Base-by-base conservation (phyloP, 2,329 filamentous ascomycete species). In the Cadophora malorum region DNA sequence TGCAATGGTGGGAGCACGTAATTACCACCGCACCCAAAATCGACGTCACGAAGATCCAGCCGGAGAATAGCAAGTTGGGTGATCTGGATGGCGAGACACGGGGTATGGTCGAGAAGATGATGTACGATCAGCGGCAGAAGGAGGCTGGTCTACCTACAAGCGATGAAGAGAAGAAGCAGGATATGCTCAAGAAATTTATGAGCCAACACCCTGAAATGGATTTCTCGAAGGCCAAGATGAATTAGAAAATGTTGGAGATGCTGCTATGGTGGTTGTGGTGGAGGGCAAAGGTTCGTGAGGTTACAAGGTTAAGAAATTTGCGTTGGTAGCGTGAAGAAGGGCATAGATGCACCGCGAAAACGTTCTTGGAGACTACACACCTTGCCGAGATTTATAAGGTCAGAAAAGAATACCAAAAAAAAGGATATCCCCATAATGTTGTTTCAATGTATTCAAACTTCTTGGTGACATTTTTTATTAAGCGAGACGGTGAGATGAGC, bases 51-150 rank as follows among this genome's bases (percentile, higher is more conserved):
- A 97, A 97, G 84, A 98, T 99, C 81, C 88, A 90, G 78, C 96
- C 96, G 25, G 96, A 98, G 82, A 94, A 91, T 79, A 94, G 91
- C 78, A 97, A 94, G 80, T 85, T 99, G 76, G 90, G 91, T 67
- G 96, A 99, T 79, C 84, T 99, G 73, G 95, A 98, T 78, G 96
- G 96, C 69, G 92, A 97, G 85, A 99, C 96, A 64, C 88, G 96
- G 72, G 88, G 90, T 68, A 98, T 99, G 95, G 96, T 99, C 55
- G 96, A 99, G 88, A 99, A 99, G 88, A 99, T 99, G 96, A 99
- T 99, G 96, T 99, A 87, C 77, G 96, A 99, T 83, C 96, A 99
- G 85, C 86, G 92, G 73, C 94, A 98, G 83, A 99, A 99, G 88
- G 94, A 98, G 83, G 84, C 87, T 80, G 96, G 96, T 4, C 86